Conservation (phyloP, 805 yeast species). For the Kregervanrija delftensis region DNA sequence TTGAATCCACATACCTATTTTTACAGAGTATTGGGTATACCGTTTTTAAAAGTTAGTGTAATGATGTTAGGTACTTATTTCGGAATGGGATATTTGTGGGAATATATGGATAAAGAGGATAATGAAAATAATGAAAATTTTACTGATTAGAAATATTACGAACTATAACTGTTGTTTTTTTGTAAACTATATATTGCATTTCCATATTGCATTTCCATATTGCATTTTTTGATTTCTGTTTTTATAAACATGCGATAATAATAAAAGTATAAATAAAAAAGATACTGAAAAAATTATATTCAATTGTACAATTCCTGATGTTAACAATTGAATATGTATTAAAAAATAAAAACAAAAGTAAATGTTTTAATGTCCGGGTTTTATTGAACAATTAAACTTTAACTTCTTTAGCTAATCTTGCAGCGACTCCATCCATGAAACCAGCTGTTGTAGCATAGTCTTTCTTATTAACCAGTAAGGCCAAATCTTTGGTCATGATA, state of each 20-base stretch:
- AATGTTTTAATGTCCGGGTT: not conserved
- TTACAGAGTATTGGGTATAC: slow-evolving; percentile 40
- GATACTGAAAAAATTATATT: no score
- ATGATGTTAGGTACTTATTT: slow-evolving; percentile 42
- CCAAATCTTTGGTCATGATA: slow-evolving; percentile 78
- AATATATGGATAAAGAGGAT: slow-evolving; percentile 28
- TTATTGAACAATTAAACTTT: slow-evolving; percentile 7
- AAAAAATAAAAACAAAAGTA: not conserved
- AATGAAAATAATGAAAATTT: not conserved
- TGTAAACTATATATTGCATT: no score
- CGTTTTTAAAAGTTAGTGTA: slow-evolving; percentile 37
- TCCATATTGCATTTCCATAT: no score
- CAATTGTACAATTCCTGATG: no score
- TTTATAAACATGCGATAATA: no score
- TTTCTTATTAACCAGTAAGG: slow-evolving; percentile 53
- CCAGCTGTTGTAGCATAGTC: slow-evolving; percentile 69
- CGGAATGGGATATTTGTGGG: slow-evolving; percentile 38
- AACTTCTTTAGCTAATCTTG: slow-evolving; percentile 24
- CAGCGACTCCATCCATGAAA: slow-evolving; percentile 71
- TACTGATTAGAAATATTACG: no score
- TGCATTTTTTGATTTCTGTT: no score
- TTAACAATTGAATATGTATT: not conserved
- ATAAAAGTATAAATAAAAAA: no score
- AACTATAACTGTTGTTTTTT: no score
- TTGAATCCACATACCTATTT: slow-evolving; percentile 29